Evolutionary conservation across 2,329 filamentous ascomycete genomes (phyloP).

Genomic region (Hirsutella thompsonii): DNA sequence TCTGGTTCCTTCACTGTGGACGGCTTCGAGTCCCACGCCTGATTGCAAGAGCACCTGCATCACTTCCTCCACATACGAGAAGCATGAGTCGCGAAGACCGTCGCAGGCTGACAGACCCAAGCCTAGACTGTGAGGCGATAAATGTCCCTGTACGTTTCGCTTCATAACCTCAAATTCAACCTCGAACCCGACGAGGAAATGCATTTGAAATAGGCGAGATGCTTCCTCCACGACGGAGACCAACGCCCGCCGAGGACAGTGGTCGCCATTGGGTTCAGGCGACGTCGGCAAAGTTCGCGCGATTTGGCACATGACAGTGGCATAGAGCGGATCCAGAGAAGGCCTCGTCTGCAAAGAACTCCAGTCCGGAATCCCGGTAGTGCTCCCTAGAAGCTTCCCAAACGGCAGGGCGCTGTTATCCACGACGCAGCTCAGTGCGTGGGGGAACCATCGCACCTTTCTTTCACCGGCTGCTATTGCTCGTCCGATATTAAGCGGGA

Average conservation of each 20-base stretch:
- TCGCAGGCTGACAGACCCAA: background rate
- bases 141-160: background rate
- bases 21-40: slow-evolving; percentile 2
- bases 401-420: background rate
- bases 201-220: background rate
- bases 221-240: background rate
- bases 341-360: background rate
- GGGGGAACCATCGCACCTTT: background rate
- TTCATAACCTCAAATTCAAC: background rate
- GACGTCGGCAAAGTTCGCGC: background rate
- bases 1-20: slow-evolving; percentile 3
- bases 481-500: background rate
- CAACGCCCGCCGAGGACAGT: background rate
- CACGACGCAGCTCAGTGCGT: background rate
- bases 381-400: background rate
- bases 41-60: background rate
- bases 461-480: background rate
- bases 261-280: background rate
- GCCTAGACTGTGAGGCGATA: background rate
- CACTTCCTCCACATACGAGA: slow-evolving; percentile 2
- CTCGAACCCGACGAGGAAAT: background rate
- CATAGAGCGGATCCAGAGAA: background rate
- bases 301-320: background rate
- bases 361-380: background rate
- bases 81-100: slow-evolving; percentile 3